Percentiles rank a stretch among this genome's conserved stretches.
These are phyloP conservation scores for Amaranthus tricolor DNA, from an alignment of 179 eudicot genomes.

Conservation along the genomic window DNA sequence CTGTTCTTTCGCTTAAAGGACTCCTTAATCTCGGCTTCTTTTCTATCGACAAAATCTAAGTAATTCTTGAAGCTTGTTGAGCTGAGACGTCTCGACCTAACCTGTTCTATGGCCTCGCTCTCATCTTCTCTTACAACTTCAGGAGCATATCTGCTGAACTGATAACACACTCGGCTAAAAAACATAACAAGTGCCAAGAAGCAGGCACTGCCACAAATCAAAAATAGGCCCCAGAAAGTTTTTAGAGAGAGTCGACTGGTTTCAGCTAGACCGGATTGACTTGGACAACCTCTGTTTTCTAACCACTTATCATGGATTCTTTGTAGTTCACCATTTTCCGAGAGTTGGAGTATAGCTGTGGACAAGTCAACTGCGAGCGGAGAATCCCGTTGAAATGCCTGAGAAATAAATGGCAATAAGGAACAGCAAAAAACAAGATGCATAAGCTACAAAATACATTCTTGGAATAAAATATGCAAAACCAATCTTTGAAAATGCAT, in stretches of 20 bases:
- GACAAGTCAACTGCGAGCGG: slow-evolving; percentile 77
- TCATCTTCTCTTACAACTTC: slow-evolving; percentile 29
- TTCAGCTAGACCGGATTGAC: slow-evolving; percentile 36
- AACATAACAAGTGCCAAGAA: slow-evolving; percentile 51
- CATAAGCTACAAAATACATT: not conserved
- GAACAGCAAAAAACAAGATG: not conserved
- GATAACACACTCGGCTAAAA: slow-evolving; percentile 50
- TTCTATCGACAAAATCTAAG: slow-evolving; percentile 30
- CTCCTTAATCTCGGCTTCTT: slow-evolving; percentile 35
- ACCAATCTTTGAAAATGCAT: not conserved
- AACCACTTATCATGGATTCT: slow-evolving; percentile 85
- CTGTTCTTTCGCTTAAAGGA: slow-evolving; percentile 26
- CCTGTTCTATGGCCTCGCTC: slow-evolving; percentile 36
- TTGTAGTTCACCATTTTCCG: slow-evolving; percentile 82
- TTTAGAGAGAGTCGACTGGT: slow-evolving; percentile 50
- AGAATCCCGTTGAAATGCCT: slow-evolving; percentile 85
- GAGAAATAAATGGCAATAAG: not conserved
- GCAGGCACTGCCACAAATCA: slow-evolving; percentile 64
- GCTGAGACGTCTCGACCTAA: slow-evolving; percentile 29
- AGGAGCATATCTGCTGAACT: slow-evolving; percentile 51
- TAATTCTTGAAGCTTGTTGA: slow-evolving; percentile 50
- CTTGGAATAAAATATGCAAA: not conserved
- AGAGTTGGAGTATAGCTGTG: slow-evolving; percentile 69
- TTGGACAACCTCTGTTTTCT: slow-evolving; percentile 37
- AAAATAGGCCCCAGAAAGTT: slow-evolving; percentile 88